These are phyloP conservation scores for Borovskyia barvae DNA, from an alignment of 208 protist genomes.

Conservation along the genomic window DNA sequence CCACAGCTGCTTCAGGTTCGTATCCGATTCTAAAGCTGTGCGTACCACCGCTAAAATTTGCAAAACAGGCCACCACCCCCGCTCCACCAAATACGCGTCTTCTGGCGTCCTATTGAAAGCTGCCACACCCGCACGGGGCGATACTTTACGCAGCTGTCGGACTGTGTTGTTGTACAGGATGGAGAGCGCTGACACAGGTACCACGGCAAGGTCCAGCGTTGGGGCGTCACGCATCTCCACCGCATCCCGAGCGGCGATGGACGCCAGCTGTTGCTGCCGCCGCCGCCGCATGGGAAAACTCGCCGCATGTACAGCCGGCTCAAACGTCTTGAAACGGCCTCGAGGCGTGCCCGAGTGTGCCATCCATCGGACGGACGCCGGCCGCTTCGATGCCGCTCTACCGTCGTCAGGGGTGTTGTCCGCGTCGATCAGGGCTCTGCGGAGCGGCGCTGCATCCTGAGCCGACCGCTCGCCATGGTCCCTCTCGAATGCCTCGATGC, in stretches of 20 bases:
- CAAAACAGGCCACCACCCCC: slow-evolving; percentile 12
- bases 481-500: not conserved
- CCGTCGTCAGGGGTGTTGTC: no score
- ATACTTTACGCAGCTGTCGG: slow-evolving; percentile 1
- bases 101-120: not conserved
- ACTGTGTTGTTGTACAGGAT: slow-evolving; percentile 12
- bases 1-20: slow-evolving; percentile 7
- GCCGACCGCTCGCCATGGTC: no score
- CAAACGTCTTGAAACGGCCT: no score
- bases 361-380: no score
- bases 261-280: not conserved
- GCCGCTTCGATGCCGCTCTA: no score
- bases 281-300: not conserved
- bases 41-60: slow-evolving; percentile 7
- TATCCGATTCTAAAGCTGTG: not conserved
- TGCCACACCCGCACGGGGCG: not conserved
- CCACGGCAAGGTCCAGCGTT: slow-evolving; percentile 5
- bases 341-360: no score
- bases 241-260: no score
- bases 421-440: no score
- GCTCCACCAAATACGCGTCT: not conserved
- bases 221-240: not conserved
- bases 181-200: not conserved
- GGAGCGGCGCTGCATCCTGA: no score
- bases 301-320: no score